Percentiles rank a stretch among this genome's conserved stretches.
These are phyloP conservation scores for Salvia sclarea DNA, from an alignment of 305 asterid species.

Conservation along the genomic window DNA sequence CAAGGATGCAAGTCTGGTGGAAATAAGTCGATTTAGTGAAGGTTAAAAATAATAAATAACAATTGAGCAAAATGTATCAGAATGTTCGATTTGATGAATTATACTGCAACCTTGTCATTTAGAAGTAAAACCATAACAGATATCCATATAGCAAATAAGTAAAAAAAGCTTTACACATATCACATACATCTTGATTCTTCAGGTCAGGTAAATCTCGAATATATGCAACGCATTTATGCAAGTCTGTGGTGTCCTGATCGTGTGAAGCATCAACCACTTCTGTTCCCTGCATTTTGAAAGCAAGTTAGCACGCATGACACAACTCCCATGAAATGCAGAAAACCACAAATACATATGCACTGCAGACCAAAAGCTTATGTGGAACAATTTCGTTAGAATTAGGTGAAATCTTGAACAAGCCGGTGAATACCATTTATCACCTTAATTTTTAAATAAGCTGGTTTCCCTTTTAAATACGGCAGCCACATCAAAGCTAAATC, in stretches of 20 bases:
- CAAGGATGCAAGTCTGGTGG: slow-evolving; percentile 79
- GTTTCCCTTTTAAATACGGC: slow-evolving; percentile 10
- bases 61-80: not conserved
- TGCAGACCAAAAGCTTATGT: slow-evolving; percentile 4
- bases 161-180: slow-evolving; percentile 7
- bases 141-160: slow-evolving; percentile 2
- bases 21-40: not conserved
- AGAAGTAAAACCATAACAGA: slow-evolving; percentile 11
- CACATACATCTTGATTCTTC: slow-evolving; percentile 59
- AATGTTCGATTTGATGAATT: too few relatives aligned
- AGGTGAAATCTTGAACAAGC: not conserved
- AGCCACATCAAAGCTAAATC: slow-evolving; percentile 8
- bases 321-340: slow-evolving; percentile 18
- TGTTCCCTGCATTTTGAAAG: slow-evolving; percentile 69
- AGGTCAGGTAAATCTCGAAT: slow-evolving; percentile 48
- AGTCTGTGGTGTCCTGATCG: slow-evolving; percentile 91
- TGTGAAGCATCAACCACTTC: slow-evolving; percentile 63
- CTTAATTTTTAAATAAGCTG: slow-evolving; percentile 8
- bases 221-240: slow-evolving; percentile 78
- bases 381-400: slow-evolving; percentile 6
- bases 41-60: not conserved
- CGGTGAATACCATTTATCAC: not conserved
- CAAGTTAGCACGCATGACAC: slow-evolving; percentile 25
- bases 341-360: not conserved
- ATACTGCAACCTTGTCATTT: not conserved